Evolutionary conservation across 202 grass and related monocot species (phyloP), one percentile per base, ranked within the genome.

Genomic region (Zizania palustris): DNA sequence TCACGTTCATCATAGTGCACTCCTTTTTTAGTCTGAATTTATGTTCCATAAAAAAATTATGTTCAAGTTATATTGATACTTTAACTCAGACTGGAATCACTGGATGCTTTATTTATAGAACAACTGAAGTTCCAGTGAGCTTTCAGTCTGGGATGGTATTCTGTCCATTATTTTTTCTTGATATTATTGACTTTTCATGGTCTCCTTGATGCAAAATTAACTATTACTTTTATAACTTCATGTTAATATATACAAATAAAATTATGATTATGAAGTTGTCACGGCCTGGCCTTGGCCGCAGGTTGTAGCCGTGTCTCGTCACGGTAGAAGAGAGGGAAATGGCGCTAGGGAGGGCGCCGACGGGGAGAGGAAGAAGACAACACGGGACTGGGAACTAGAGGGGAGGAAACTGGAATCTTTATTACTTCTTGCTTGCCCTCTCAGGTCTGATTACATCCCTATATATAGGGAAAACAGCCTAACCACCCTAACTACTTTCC

Each of bases 1-100:
- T 61, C 54, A 67, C 42, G 63, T 77, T 76, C 4, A 75, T 21
- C 19, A 46, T 51, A 82, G 11, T 65, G 46, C 55, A 48, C 63
- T 45, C 65, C 57, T 63, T 0, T 49, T 63, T 58, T 22, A 37
- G 13, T 43, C 9, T 55, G 8, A 13, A 65, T 55, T 43, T 22
- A 3, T 41, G 0, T 12, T 53, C 65, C 74, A 51, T 46, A 11
- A 54, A 6, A 21, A 77, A 39, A 75, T 20, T 14, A 28, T 9
- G 6, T 34, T 68, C 3, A 61, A 14, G 58, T 45, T 34, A 63
- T 61, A 37, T 63, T 63, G 43, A 63, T 37, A 40, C 9, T 35
- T 63, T 63, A 5, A 55, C 19, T 55, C n/a, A 55, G 51, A 20
- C 51, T 55, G 5, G 50, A 48, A 48, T 4, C 57, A 20, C 51